Base-by-base conservation (phyloP, 495 filamentous ascomycete genomes). In the Aspergillus bridgeri region DNA sequence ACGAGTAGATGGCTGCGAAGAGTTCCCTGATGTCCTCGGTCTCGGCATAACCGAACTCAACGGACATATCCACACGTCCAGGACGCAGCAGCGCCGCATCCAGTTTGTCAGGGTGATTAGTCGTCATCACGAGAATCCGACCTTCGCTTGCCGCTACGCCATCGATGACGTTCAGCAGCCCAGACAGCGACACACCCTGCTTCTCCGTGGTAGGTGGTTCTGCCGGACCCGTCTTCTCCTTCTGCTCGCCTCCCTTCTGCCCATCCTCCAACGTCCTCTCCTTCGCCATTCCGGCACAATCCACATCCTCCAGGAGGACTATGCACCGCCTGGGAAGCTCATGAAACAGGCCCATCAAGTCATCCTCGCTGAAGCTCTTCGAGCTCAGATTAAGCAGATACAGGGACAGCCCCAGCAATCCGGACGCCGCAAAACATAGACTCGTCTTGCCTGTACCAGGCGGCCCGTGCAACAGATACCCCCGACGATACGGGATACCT, bases 71-170 rank as follows among this genome's bases (percentile, higher is more conserved):
- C 8, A 94, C 86, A 17, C 90, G 82, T 0, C 90, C 89, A 11
- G 88, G 87, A 0, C 90, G 84, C 53, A 91, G 86, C 3, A 94
- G 78, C 0, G 90, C 89, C 42, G 83, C 76, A 61, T 94, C 90
- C 0, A 94, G 78, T 59, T 86, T 86, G 33, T 92, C 87, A 0
- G 84, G 63, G 63, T 91, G 86, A 63, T 94, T 94, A 47, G 90
- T 91, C 3, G 89, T 92, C 89, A 94, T 92, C 60, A 94, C 87
- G 8, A 92, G 79, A 18, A 92, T 83, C 5, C 88, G 81, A 13
- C 89, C 90, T 67, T 92, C 89, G 52, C 84, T 83, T 1, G 83
- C 84, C 7, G 87, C 86, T n/a, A 91, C 87, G 17, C 90, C 89
- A 61, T 92, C 90, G 27, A 94, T 81, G 29, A 88, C 88, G 60